phyloP scores from a whole-genome alignment of 106 monocot species.

The Xerophyta viscosa region DNA sequence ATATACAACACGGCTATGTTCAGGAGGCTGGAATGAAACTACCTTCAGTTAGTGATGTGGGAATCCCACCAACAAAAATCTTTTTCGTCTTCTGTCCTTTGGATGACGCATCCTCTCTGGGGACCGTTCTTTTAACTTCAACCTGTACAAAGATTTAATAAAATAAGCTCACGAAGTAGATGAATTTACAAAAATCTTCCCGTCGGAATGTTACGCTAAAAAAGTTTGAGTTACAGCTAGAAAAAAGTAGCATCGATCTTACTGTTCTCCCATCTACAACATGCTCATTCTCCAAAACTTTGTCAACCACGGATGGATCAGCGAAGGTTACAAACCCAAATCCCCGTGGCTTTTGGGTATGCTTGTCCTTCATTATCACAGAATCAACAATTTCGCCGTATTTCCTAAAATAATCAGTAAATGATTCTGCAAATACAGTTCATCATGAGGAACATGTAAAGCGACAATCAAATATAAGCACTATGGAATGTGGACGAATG shows the following conservation, averaged over 20 bases:
- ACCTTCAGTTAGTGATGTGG: conserved; percentile 81
- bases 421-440: conserved; percentile 56
- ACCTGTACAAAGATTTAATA: conserved; percentile 37
- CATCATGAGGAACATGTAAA: no score
- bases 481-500: no score
- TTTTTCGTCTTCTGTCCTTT: conserved; percentile 72
- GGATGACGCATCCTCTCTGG: conserved; percentile 52
- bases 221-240: neutral
- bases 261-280: conserved; percentile 88
- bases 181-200: conserved; percentile 32
- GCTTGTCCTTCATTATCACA: conserved; percentile 95
- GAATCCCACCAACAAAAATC: conserved; percentile 91
- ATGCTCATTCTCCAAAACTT: conserved; percentile 81
- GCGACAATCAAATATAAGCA: neutral
- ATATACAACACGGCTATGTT: neutral
- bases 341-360: conserved; percentile 72
- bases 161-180: neutral
- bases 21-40: neutral
- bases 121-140: conserved; percentile 89
- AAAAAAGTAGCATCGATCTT: neutral
- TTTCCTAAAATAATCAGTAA: conserved; percentile 60
- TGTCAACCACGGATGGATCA: conserved; percentile 73
- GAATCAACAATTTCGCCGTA: conserved; percentile 87
- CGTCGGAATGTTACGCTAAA: conserved; percentile 13
- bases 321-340: conserved; percentile 95